Evolutionary conservation across 2,329 filamentous ascomycete genomes (phyloP).

Genomic region (Calonectria pseudoturangicola): DNA sequence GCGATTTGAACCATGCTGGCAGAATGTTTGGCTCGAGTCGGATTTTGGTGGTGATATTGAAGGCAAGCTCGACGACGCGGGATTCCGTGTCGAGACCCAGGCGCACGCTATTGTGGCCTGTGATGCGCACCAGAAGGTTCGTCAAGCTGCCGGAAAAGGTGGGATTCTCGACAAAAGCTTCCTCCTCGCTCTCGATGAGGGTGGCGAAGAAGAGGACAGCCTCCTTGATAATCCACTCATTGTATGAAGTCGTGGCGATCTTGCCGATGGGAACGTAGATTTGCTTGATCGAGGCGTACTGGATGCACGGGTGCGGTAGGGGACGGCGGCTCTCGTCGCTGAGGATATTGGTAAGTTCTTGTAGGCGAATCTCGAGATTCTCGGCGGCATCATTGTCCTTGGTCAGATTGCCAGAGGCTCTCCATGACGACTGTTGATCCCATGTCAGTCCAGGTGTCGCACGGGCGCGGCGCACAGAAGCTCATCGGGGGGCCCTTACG

Average conservation of each 20-base stretch:
- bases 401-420: constrained; percentile 76
- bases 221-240: constrained; percentile 90
- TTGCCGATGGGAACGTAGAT: constrained; percentile 93
- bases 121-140: constrained; percentile 87
- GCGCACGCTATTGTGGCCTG: constrained; percentile 82
- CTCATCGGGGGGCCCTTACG: constrained; percentile 62
- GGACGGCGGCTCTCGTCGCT: constrained; percentile 92
- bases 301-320: constrained; percentile 92
- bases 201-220: constrained; percentile 92
- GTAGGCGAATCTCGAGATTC: constrained; percentile 76
- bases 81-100: constrained; percentile 88
- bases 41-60: constrained; percentile 98
- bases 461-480: constrained; percentile 11
- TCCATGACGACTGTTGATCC: constrained; percentile 72
- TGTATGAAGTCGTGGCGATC: constrained; percentile 88
- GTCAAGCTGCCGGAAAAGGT: constrained; percentile 92
- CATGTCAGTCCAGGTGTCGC: constrained; percentile 30
- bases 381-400: constrained; percentile 78
- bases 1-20: constrained; percentile 90
- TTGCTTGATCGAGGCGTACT: constrained; percentile 89
- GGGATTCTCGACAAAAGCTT: constrained; percentile 91
- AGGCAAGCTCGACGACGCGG: constrained; percentile 92
- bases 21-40: constrained; percentile 90
- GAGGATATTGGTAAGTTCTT: constrained; percentile 82
- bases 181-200: constrained; percentile 96